A percentile compares a stretch with the other conserved stretches of the same genome.
Evolutionary conservation across 176 grass and related monocot genomes (phyloP).

Genomic region (Musa beccarii): DNA sequence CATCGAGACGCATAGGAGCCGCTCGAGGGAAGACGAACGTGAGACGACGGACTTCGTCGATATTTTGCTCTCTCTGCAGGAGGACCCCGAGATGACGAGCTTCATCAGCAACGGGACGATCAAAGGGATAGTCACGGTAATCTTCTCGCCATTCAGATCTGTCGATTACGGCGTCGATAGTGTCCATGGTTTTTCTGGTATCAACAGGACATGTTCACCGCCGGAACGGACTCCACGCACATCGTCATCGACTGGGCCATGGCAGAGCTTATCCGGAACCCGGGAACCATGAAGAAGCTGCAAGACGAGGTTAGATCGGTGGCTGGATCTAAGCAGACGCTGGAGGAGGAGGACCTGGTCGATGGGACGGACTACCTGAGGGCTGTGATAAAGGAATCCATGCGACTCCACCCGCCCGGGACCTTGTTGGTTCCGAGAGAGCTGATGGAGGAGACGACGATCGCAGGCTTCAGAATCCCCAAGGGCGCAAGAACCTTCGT

Average conservation of each 20-base stretch:
- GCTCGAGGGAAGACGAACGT: not conserved
- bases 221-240: not conserved
- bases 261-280: not conserved
- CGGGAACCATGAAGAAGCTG: not conserved
- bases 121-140: not conserved
- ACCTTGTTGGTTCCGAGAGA: not conserved
- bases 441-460: not conserved
- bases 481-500: not conserved
- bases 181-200: not conserved
- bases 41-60: not conserved
- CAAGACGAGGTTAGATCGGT: not conserved
- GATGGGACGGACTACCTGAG: not conserved
- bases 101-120: not conserved
- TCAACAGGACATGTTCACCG: not conserved
- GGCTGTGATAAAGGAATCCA: not conserved
- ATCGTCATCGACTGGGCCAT: constrained; percentile 3
- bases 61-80: not conserved
- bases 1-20: not conserved
- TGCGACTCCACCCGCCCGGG: not conserved
- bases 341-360: not conserved
- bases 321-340: not conserved
- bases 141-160: not conserved
- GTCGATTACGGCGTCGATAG: no score
- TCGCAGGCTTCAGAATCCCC: not conserved
- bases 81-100: not conserved